Evolutionary conservation across 306 rosid species (phyloP), one percentile per base, ranked within the genome.

Genomic region (Arachis stenosperma): DNA sequence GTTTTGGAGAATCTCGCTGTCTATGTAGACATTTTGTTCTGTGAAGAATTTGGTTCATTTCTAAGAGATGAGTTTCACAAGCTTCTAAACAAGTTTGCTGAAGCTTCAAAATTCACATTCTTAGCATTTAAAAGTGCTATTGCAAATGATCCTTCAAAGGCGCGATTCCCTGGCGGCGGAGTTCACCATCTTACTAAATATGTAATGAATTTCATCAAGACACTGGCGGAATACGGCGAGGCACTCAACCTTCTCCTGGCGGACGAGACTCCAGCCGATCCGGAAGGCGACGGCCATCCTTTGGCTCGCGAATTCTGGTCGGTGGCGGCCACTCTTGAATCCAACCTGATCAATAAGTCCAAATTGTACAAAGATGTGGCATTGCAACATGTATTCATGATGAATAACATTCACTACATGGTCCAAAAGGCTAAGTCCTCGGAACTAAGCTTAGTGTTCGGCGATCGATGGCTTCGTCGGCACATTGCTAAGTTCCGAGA

Each of bases 351-450:
- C 17, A 73, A 15, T 70, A 84, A 76, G 27, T 80, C 90, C 70
- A 84, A 77, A 55, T 61, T 90, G 65, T 90, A 87, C 88, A 81
- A 37, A 17, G 84, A 87, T 50, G 76, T 8, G 52, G 85, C 88
- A 56, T 69, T 90, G 57, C 90, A 75, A 15, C 86, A 85, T 41
- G 68, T 90, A 40, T 90, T 85, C 73, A 74, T 86, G 84, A 79
- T 88, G 94, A 88, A 88, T 55, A 90, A 90, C 82, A 65, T 82
- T 29, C 84, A 85, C 36, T 90, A 88, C 86, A 87, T 90, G 61
- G 90, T 84, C 53, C 79, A 79, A 46, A 90, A 88, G 70, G 89
- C 78, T 5, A 82, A 85, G 75, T 40, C 10, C 67, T 73, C 89
- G n/a, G 72, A 85, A 6, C 85, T 85, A 42, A 10, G 68, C 13